Evolutionary conservation across 164 flowering plant genomes (phyloP).

Genomic region (Macadamia tetraphylla): DNA sequence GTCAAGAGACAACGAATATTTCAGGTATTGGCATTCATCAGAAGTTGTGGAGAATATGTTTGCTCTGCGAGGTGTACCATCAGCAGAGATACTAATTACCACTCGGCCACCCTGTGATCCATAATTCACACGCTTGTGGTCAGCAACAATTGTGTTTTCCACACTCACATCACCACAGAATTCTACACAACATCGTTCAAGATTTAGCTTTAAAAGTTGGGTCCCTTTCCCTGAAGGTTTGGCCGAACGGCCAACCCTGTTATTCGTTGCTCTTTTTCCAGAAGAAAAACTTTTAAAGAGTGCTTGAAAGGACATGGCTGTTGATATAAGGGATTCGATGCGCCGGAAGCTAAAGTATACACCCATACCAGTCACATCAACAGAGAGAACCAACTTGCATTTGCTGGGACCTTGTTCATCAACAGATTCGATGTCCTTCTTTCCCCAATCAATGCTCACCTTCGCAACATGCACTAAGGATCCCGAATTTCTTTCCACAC

Average conservation of each 20-base stretch:
- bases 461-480: slow-evolving; percentile 79
- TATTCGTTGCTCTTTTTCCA: slow-evolving; percentile 37
- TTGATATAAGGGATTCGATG: slow-evolving; percentile 67
- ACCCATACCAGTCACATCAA: slow-evolving; percentile 91
- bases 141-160: slow-evolving; percentile 67
- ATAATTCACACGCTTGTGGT: slow-evolving; percentile 91
- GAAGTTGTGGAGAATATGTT: slow-evolving; percentile 49
- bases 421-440: slow-evolving; percentile 59
- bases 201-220: slow-evolving; percentile 60
- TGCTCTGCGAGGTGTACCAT: slow-evolving; percentile 88
- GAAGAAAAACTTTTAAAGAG: slow-evolving; percentile 53
- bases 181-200: slow-evolving; percentile 71
- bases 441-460: slow-evolving; percentile 85
- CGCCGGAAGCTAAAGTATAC: slow-evolving; percentile 66
- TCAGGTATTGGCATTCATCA: slow-evolving; percentile 42
- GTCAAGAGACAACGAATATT: slow-evolving; percentile 69
- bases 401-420: slow-evolving; percentile 46
- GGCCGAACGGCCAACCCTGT: slow-evolving; percentile 36
- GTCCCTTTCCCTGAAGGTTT: slow-evolving; percentile 76
- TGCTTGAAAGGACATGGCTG: slow-evolving; percentile 61
- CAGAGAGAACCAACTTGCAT: slow-evolving; percentile 54
- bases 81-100: slow-evolving; percentile 54
- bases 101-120: slow-evolving; percentile 96
- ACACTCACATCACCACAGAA: slow-evolving; percentile 65
- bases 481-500: slow-evolving; percentile 81